Evolutionary conservation across 345 rosid species (phyloP).

Genomic region (Microcos paniculata): DNA sequence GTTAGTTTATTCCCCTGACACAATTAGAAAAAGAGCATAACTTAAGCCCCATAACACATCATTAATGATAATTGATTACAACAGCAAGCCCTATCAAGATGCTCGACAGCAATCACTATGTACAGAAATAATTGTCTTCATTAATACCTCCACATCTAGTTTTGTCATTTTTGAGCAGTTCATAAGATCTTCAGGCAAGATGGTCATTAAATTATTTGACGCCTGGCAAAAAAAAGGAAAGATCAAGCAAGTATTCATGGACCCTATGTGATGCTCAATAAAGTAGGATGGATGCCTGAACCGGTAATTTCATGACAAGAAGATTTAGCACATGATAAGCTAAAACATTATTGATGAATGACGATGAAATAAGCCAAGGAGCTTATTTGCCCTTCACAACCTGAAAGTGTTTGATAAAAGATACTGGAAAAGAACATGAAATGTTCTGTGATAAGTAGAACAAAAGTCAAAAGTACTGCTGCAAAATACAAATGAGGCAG

Average conservation of each 20-base stretch:
- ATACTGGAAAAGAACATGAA: neutral
- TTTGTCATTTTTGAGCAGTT: conserved; percentile 71
- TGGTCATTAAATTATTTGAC: conserved; percentile 63
- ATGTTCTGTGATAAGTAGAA: neutral
- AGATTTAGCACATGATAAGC: neutral
- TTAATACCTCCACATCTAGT: conserved; percentile 78
- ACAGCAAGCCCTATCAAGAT: neutral
- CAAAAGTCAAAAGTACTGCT: neutral
- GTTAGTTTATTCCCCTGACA: conserved; percentile 84
- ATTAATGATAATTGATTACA: conserved; percentile 1
- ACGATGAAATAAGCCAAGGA: neutral
- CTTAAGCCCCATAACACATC: neutral
- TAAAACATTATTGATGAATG: neutral
- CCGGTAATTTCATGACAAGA: neutral
- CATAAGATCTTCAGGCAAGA: conserved; percentile 70
- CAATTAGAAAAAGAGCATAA: conserved; percentile 18
- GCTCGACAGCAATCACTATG: conserved; percentile 4
- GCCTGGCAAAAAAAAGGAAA: conserved; percentile 41
- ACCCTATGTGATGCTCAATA: neutral
- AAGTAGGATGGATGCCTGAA: neutral
- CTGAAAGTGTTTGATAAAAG: neutral
- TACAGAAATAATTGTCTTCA: neutral
- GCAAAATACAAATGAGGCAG: neutral
- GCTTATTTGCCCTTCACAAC: neutral
- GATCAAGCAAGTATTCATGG: conserved; percentile 14